Evolutionary conservation across 1,284 basidiomycete genomes (phyloP), one percentile per base, ranked within the genome.

Genomic region (Chiua sp.): DNA sequence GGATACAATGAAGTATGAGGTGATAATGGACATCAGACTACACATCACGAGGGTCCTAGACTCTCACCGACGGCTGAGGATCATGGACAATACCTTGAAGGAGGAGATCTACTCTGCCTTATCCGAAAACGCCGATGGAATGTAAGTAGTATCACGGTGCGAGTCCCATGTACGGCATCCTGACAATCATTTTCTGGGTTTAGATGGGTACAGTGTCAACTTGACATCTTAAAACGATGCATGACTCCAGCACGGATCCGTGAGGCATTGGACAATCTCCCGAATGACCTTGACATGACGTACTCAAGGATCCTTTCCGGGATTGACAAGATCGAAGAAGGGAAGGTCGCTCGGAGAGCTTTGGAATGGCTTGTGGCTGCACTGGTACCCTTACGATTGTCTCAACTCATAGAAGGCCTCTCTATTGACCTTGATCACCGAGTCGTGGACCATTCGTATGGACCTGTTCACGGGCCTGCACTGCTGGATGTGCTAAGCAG

Each of bases 141-240:
- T 65, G 63, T 64, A n/a, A 44, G 63, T 8, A 8, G 1, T 1
- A 23, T 37, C 6, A 2, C 15, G 3, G 7, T 10, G 7, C 16
- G 1, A 15, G 39, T 1, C 18, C 4, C 1, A 8, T 26, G 7
- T 26, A 11, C 0, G 5, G 3, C 35, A 1, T 5, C 20, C 32
- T 37, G 1, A 16, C 13, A 8, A 15, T 4, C 18, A 15, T 37
- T 26, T 1, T 6, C 7, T 30, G 61, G 59, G 60, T 63, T 64
- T 8, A 53, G 62, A 18, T 65, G 63, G 63, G 51, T 54, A 2
- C 54, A 62, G 7, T 63, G 62, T 51, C 62, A 65, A 35, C 53
- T 63, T 6, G 3, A 12, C 32, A 26, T 1, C 0, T 35, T 63
- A 3, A 20, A 44, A 22, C 32, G 20, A 47, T 63, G 60, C 11